Percentiles rank a stretch among this genome's conserved stretches.
Evolutionary conservation across 1,139 yeast genomes (phyloP).

Genomic region (Fermentozyma sake): DNA sequence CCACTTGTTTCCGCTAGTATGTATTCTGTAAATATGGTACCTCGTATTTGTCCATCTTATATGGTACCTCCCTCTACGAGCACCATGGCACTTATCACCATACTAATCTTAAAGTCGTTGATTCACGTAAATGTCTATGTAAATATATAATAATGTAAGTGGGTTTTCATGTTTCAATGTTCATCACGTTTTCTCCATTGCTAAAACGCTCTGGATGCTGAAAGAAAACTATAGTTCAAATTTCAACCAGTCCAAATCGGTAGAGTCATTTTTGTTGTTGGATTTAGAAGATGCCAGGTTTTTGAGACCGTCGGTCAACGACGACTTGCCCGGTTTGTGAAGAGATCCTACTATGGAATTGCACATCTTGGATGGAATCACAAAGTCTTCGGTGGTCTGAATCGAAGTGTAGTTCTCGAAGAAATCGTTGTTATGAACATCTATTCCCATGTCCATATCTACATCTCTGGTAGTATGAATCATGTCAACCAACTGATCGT

Average conservation of each 20-base stretch:
- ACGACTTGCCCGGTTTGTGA: conserved; percentile 13
- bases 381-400: conserved; percentile 11
- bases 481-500: conserved; percentile 7
- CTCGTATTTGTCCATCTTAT: too few species aligned
- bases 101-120: too few species aligned
- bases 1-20: too few species aligned
- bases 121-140: too few species aligned
- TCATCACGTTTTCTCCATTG: too few species aligned
- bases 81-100: too few species aligned
- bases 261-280: conserved; percentile 11
- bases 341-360: conserved; percentile 2
- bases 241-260: conserved; percentile 46
- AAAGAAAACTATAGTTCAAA: conserved; percentile 43
- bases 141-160: too few species aligned
- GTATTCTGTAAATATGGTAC: too few species aligned
- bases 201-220: too few species aligned
- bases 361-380: conserved; percentile 3
- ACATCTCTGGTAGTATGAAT: conserved; percentile 5
- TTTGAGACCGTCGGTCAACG: conserved; percentile 26
- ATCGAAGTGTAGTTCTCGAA: conserved; percentile 17
- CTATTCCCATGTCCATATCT: conserved; percentile 6
- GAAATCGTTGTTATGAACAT: conserved; percentile 13
- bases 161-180: too few species aligned
- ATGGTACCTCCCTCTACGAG: too few species aligned
- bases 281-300: conserved; percentile 5